Conservation (phyloP, 306 rosid genomes). For the Glycine tomentella region DNA sequence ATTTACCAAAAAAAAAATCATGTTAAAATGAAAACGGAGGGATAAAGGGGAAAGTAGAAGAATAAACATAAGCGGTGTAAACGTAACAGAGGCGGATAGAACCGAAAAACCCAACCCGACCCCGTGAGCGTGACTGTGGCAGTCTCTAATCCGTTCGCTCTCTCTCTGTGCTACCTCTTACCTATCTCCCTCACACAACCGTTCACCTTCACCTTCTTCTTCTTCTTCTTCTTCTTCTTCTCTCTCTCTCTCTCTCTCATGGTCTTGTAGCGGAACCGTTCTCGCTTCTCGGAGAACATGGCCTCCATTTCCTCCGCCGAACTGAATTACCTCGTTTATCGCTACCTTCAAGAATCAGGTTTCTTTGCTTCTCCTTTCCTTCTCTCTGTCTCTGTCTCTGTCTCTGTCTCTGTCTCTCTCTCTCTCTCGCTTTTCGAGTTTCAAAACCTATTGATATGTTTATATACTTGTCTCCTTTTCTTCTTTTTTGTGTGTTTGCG, state of each 20-base stretch:
- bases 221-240: background rate
- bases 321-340: slow-evolving; percentile 83
- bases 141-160: slow-evolving; percentile 16
- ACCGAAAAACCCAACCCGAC: background rate
- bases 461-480: background rate
- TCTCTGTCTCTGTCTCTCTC: too few relatives aligned
- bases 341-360: slow-evolving; percentile 98
- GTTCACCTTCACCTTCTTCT: background rate
- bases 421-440: background rate
- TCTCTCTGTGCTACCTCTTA: background rate
- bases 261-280: slow-evolving; percentile 51
- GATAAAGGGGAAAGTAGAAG: background rate
- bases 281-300: slow-evolving; percentile 51
- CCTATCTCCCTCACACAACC: background rate
- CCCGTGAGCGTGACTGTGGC: background rate
- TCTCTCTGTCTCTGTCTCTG: too few relatives aligned
- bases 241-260: slow-evolving; percentile 35
- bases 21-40: too few relatives aligned
- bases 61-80: slow-evolving; percentile 34
- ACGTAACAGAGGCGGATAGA: slow-evolving; percentile 34
- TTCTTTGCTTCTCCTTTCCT: background rate
- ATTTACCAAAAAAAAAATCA: too few relatives aligned
- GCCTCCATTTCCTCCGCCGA: slow-evolving; percentile 80
- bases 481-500: background rate
- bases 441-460: background rate